Evolutionary conservation across 2,329 filamentous ascomycete genomes (phyloP), one percentile per base, ranked within the genome.

Genomic region (Colletotrichum sidae): DNA sequence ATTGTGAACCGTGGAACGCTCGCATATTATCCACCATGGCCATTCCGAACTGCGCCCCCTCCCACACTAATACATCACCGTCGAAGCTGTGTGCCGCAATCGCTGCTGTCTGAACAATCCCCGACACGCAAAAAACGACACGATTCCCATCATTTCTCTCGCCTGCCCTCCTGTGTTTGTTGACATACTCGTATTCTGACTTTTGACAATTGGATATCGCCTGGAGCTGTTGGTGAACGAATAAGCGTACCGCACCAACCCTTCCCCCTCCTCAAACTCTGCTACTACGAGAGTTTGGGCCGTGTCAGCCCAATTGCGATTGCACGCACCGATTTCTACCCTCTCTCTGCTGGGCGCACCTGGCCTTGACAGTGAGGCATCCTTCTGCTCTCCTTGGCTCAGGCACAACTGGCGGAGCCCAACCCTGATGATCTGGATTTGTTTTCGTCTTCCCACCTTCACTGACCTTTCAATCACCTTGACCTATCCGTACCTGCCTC

Each of bases 271-370:
- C 37, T 42, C 49, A 58, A 64, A 67, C 60, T 55, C 50, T 63
- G 42, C 51, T 65, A 54, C 64, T 35, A 65, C 42, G 50, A 67
- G 52, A 65, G 60, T 63, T 67, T 65, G 64, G 64, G 64, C 64
- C 50, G 64, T 59, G 49, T 65, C 64, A 58, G 64, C 64, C 64
- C 64, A 67, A 67, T 67, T 59, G 35, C 60, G 39, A 25, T 25
- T 25, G 25, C 25, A 25, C 25, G 25, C 25, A 25, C 25, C 25
- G 25, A 25, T 25, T 25, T 25, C 25, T 41, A 41, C 39, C 39
- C 39, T 10, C 39, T 41, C 9, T 41, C 39, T 41, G 39, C 39
- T 6, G 3, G 9, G 39, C 39, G 6, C 25, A 25, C 25, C 25
- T 5, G 4, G 25, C 25, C 25, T 25, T 25, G 25, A 25, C 25